Evolutionary conservation across 2,329 filamentous ascomycete species (phyloP).

Genomic region (Metarhizium album): DNA sequence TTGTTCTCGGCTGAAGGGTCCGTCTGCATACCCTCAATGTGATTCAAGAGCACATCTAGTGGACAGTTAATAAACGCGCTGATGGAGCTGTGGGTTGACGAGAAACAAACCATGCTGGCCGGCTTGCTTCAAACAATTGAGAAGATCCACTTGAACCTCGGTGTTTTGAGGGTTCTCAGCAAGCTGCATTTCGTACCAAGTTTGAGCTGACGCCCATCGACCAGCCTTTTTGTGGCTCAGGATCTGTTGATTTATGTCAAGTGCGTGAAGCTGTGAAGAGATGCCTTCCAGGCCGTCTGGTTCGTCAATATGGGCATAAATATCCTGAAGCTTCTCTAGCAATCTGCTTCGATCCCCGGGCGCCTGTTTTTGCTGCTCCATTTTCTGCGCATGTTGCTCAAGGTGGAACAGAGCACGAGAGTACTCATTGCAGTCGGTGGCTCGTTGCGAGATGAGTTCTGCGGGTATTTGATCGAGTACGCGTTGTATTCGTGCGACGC

Average conservation of each 20-base stretch:
- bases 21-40: slow-evolving; percentile 65
- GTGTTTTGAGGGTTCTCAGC: slow-evolving; percentile 66
- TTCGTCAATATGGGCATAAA: slow-evolving; percentile 96
- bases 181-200: slow-evolving; percentile 91
- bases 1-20: slow-evolving; percentile 42
- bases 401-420: slow-evolving; percentile 87
- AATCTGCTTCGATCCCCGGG: slow-evolving; percentile 50
- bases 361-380: slow-evolving; percentile 33
- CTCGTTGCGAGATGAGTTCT: slow-evolving; percentile 65
- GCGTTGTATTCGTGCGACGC: slow-evolving; percentile 36
- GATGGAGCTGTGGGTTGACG: background rate
- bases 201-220: slow-evolving; percentile 87
- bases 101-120: slow-evolving; percentile 68
- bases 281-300: slow-evolving; percentile 94
- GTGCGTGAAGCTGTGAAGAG: slow-evolving; percentile 70
- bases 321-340: slow-evolving; percentile 73
- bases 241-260: slow-evolving; percentile 91
- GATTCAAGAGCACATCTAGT: slow-evolving; percentile 72
- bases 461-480: slow-evolving; percentile 56
- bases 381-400: slow-evolving; percentile 69
- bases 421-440: slow-evolving; percentile 90
- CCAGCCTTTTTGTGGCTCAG: slow-evolving; percentile 88
- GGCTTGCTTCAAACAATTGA: slow-evolving; percentile 88
- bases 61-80: slow-evolving; percentile 12
- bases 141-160: slow-evolving; percentile 70